Evolutionary conservation across 371 early-diverging fungal species (phyloP).

Genomic region (Saksenaea oblongispora): DNA sequence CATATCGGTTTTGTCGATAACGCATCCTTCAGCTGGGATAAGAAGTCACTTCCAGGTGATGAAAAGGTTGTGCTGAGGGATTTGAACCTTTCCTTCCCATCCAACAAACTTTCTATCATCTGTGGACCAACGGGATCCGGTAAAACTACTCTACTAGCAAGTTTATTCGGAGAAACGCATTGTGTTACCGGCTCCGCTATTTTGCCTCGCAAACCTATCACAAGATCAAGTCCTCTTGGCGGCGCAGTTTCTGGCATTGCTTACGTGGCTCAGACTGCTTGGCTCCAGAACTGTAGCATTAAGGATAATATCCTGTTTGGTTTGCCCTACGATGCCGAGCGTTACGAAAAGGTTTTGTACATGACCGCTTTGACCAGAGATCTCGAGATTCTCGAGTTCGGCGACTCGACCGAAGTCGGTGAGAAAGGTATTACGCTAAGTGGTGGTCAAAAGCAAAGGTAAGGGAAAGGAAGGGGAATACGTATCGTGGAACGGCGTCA

Average conservation of each 20-base stretch:
- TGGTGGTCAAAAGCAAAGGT: conserved; percentile 82
- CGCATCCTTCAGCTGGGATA: conserved; percentile 52
- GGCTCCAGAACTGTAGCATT: conserved; percentile 78
- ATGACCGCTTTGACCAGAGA: conserved; percentile 76
- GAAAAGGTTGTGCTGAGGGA: conserved; percentile 44
- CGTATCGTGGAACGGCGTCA: conserved; percentile 34
- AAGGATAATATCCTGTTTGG: conserved; percentile 83
- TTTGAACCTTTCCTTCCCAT: conserved; percentile 55
- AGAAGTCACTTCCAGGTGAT: conserved; percentile 1
- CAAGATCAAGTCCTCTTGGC: conserved; percentile 15
- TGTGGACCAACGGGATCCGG: conserved; percentile 80
- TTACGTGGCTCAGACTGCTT: conserved; percentile 78
- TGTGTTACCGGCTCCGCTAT: conserved; percentile 40
- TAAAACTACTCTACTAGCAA: conserved; percentile 69
- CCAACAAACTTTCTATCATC: conserved; percentile 67
- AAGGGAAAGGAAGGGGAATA: not conserved
- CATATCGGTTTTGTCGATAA: conserved; percentile 45
- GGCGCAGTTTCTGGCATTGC: conserved; percentile 56
- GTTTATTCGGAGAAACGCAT: conserved; percentile 53
- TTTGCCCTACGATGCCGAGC: conserved; percentile 58
- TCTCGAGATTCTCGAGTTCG: conserved; percentile 72
- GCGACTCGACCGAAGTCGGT: conserved; percentile 86
- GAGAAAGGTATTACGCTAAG: conserved; percentile 84
- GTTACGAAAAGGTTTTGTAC: conserved; percentile 60
- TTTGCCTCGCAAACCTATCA: conserved; percentile 36